Evolutionary conservation across 345 rosid genomes (phyloP), one percentile per base, ranked within the genome.

Genomic region (Citrus mangshanensis): DNA sequence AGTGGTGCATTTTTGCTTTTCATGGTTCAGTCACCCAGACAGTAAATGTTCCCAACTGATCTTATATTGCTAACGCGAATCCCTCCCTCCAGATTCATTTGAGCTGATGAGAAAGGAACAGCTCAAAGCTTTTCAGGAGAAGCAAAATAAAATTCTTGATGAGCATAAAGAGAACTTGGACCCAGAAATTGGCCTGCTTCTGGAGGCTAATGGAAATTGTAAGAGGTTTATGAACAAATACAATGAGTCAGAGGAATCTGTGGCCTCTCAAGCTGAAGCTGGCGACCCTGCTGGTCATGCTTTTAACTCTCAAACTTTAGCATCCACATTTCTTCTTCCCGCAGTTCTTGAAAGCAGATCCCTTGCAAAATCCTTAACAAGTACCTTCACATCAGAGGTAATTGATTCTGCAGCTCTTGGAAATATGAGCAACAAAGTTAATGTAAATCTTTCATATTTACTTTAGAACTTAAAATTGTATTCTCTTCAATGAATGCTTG

Each of bases 81-180:
- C 34, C 16, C 64, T 22, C 3, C 66, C 3, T 62, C 65, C 76
- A 80, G 87, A 75, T 27, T 80, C 79, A 69, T 83, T 78, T 72
- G 85, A 77, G 46, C 46, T 69, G 79, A 67, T 32, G 59, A 78
- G 82, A 78, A 80, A 81, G 71, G 82, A 76, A 14, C 72, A 82
- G 34, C 75, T 72, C 35, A 75, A 49, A 71, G 67, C 77, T 63
- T 42, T 65, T 71, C 83, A 77, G 55, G 74, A 30, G 76, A 81
- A 74, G 73, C 72, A 73, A 68, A 72, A 76, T 32, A 60, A 28
- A 51, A 63, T 63, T 75, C 62, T 46, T 64, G 80, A 68, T 38
- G 81, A 62, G 69, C 77, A 61, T 5, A 74, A 40, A 62, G 75
- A 75, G 73, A 83, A 74, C 55, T 62, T 77, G 79, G 84, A 83